A percentile compares a stretch with the other conserved stretches of the same genome.
Conservation (phyloP, 1,284 basidiomycete species). For the Cerrena zonata region DNA sequence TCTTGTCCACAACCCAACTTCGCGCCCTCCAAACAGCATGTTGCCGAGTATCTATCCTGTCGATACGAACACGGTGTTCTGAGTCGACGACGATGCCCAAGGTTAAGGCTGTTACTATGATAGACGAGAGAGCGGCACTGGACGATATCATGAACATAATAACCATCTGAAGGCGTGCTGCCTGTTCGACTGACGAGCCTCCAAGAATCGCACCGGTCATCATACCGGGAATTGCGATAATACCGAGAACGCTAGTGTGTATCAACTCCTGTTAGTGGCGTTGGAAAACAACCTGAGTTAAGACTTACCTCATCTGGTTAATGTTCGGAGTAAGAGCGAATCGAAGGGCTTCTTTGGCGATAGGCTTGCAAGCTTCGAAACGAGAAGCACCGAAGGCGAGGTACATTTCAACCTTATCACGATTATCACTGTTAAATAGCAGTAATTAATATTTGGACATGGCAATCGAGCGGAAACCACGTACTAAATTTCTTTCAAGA, state of each 20-base stretch:
- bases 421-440: conserved; percentile 55
- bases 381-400: conserved; percentile 78
- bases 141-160: conserved; percentile 89
- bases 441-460: not conserved
- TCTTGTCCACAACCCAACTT: conserved; percentile 14
- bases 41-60: conserved; percentile 51
- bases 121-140: conserved; percentile 62
- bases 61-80: conserved; percentile 65
- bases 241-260: conserved; percentile 61
- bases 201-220: conserved; percentile 88
- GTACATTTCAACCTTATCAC: conserved; percentile 77
- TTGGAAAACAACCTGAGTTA: too few species aligned
- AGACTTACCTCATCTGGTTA: conserved; percentile 74
- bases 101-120: conserved; percentile 55
- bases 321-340: conserved; percentile 75
- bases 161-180: conserved; percentile 80
- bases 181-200: conserved; percentile 77
- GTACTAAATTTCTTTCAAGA: conserved; percentile 63
- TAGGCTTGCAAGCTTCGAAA: conserved; percentile 73
- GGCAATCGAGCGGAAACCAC: conserved; percentile 19
- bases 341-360: conserved; percentile 71
- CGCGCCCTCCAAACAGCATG: conserved; percentile 44
- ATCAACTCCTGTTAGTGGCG: not conserved
- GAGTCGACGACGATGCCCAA: conserved; percentile 61
- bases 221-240: conserved; percentile 75